Evolutionary conservation across 176 grass and related monocot species (phyloP), one percentile per base, ranked within the genome.

Genomic region (Melocanna baccifera): DNA sequence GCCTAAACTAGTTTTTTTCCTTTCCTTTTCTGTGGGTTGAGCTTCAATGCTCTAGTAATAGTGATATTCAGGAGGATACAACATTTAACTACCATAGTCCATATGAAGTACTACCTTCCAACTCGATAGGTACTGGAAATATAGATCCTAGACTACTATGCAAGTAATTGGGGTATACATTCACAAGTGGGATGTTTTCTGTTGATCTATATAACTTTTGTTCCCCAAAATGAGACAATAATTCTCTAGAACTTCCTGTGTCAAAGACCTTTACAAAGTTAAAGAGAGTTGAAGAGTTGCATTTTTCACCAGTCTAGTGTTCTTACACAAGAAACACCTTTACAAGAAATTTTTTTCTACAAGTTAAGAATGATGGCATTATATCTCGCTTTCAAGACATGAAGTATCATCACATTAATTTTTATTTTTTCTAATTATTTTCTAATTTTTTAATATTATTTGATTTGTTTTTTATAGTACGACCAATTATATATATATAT

Each of bases 51-150:
- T 84, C 79, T 47, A 84, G 66, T 67, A 78, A 41, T 66, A 88
- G 22, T 73, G 85, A 93, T 81, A 79, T 47, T 55, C 61, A 79
- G 36, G 92, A 93, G 67, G 91, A 98, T 63, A 69, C 79, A 81
- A 98, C 95, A 90, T 98, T 98, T 84, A 94, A 93, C 86, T 98
- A 95, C 82, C 87, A 91, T 30, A 85, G 85, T n/a, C n/a, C n/a
- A n/a, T n/a, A n/a, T n/a, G 80, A 98, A 98, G 68, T n/a, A n/a
- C n/a, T 98, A 98, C 87, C 92, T 98, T 91, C 95, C 95, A 82
- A 98, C 87, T 57, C 89, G 58, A 81, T 92, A 98, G 91, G 94
- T 92, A 89, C 46, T 61, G 56, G 36, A 79, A 81, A 59, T 46
- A 75, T 55, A 32, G 1, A 75, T 62, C 46, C 53, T 50, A 69